Evolutionary conservation across 768 basidiomycete genomes (phyloP).

Genomic region (Udeniomyces megalosporus): DNA sequence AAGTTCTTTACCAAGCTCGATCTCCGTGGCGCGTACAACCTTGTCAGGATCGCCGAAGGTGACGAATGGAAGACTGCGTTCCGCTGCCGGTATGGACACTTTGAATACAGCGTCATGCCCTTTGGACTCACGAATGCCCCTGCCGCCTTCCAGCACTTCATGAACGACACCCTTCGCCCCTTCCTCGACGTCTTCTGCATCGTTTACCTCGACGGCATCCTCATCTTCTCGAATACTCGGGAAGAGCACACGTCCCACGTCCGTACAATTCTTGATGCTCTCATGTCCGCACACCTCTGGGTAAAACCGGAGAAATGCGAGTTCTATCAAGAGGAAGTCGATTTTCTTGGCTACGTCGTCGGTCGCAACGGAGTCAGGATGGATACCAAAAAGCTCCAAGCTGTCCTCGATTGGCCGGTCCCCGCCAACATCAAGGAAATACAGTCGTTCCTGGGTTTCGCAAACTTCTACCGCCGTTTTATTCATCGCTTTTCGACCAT

Average conservation of each 20-base stretch:
- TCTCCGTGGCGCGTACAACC: constrained; percentile 34
- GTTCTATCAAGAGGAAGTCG: constrained; percentile 14
- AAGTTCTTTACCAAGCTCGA: constrained; percentile 28
- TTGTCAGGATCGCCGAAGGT: constrained; percentile 32
- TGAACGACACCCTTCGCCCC: constrained; percentile 21
- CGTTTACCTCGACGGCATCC: constrained; percentile 27
- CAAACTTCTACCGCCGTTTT: constrained; percentile 36
- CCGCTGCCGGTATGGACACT: constrained; percentile 31
- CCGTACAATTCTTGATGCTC: constrained; percentile 24
- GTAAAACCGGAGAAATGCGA: constrained; percentile 19
- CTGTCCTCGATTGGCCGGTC: constrained; percentile 31
- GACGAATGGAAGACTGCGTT: constrained; percentile 37
- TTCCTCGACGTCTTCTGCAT: constrained; percentile 32
- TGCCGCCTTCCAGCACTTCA: constrained; percentile 35
- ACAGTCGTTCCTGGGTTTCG: constrained; percentile 35
- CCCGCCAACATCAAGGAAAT: constrained; percentile 29
- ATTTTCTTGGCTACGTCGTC: constrained; percentile 33
- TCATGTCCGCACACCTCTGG: constrained; percentile 15
- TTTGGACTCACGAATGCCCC: constrained; percentile 26
- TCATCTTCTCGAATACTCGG: constrained; percentile 32
- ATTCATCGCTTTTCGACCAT: constrained; percentile 31
- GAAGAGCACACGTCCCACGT: constrained; percentile 32
- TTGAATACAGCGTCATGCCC: constrained; percentile 35
- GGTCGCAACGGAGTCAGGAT: constrained; percentile 27
- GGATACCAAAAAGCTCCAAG: constrained; percentile 33